A percentile compares a stretch with the other conserved stretches of the same genome.
Conservation (phyloP, 2,329 filamentous ascomycete species). For the Monilinia aucupariae region DNA sequence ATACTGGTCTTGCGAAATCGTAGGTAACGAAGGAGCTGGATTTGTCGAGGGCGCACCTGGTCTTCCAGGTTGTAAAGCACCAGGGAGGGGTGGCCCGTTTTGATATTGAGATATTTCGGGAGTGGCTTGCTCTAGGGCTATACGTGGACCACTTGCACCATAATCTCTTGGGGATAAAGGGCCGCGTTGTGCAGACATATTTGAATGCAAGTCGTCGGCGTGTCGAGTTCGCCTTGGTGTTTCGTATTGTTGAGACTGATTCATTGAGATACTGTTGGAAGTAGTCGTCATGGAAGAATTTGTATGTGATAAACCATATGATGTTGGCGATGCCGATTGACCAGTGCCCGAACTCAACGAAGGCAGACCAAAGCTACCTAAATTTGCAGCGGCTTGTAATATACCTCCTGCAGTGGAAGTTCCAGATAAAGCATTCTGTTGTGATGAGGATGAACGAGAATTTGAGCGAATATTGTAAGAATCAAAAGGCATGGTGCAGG, state of each 20-base stretch:
- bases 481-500: constrained; percentile 16
- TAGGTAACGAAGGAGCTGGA: constrained; percentile 54
- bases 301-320: constrained; percentile 24
- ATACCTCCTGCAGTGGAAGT: constrained; percentile 27
- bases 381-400: constrained; percentile 31
- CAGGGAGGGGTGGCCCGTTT: constrained; percentile 46
- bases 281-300: constrained; percentile 26
- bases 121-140: constrained; percentile 55
- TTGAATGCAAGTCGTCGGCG: constrained; percentile 47
- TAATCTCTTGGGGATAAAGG: constrained; percentile 42
- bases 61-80: constrained; percentile 55
- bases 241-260: constrained; percentile 44
- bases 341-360: constrained; percentile 30
- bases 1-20: constrained; percentile 53
- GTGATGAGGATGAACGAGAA: constrained; percentile 24
- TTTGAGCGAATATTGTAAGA: constrained; percentile 26
- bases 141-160: constrained; percentile 44
- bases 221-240: constrained; percentile 46
- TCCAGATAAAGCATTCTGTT: constrained; percentile 26
- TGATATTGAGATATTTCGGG: constrained; percentile 44
- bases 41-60: constrained; percentile 49
- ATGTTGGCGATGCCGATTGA: constrained; percentile 33
- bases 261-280: constrained; percentile 35
- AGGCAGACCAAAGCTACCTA: constrained; percentile 32
- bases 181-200: constrained; percentile 30